Evolutionary conservation across 1,139 yeast genomes (phyloP), one percentile per base, ranked within the genome.

Genomic region (Scheffersomyces cryptocercus): DNA sequence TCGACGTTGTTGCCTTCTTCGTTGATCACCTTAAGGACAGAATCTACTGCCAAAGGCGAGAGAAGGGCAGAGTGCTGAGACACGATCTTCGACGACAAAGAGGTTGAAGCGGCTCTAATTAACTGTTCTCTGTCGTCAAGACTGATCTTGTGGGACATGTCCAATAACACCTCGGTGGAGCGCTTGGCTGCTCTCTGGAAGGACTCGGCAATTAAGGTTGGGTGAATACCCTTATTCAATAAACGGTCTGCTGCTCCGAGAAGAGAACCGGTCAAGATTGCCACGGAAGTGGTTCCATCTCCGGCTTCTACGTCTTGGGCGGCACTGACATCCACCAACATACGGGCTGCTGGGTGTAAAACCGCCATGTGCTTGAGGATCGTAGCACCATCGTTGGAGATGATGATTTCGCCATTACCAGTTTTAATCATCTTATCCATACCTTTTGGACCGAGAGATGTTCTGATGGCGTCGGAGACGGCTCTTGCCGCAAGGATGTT

Each of bases 371-470:
- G 98, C 61, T 89, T 86, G 56, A 95, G 75, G 58, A 95, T 95
- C 13, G 98, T 90, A 63, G 95, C 98, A 35, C 99, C 99, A 68
- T 93, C 99, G 65, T 93, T 95, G 50, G 98, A 90, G 54, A 95
- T 91, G 60, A 93, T 87, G 55, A 93, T 88, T 61, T 93, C 93
- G 33, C 98, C 98, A 41, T 80, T 80, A 44, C 91, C 86, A 29
- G 98, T 90, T 68, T 88, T 90, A 70, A 88, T 88, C 99, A 93
- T 93, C 74, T 95, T 95, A 67, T 93, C 99, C 99, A 93, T 93
- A 48, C 99, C 99, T 66, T 90, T 91, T 42, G 99, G 99, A 30
- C 99, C 99, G 47, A 93, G 74, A 9, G 98, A 90, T 3, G 99
- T 93, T 67, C 99, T 81, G 61, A 93, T 90, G 41, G 99, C 99